phyloP scores from a whole-genome alignment of 2,329 filamentous ascomycete species.

The Cyphellophora europaea region DNA sequence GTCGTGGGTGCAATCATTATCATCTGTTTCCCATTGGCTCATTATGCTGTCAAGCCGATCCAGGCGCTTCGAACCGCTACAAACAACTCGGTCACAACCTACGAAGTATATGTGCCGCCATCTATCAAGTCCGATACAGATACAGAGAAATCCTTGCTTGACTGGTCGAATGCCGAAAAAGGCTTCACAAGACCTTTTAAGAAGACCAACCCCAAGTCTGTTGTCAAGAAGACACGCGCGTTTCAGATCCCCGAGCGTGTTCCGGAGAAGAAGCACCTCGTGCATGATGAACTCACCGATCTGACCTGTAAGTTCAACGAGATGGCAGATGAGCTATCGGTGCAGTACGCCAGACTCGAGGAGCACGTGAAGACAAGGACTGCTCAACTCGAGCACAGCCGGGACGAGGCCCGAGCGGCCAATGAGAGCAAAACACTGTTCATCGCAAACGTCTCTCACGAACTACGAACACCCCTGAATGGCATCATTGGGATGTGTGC shows the following conservation, averaged over 20 bases:
- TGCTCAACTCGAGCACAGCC: conserved; percentile 73
- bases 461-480: conserved; percentile 88
- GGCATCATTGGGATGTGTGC: conserved; percentile 92
- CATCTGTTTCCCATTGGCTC: conserved; percentile 53
- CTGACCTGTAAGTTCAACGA: conserved; percentile 81
- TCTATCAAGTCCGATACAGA: conserved; percentile 20
- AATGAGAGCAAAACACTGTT: conserved; percentile 96
- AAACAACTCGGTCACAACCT: conserved; percentile 43
- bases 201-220: conserved; percentile 1
- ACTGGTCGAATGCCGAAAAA: conserved; percentile 27
- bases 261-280: conserved; percentile 58
- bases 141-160: conserved; percentile 4
- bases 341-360: conserved; percentile 75
- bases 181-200: neutral
- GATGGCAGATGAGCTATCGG: conserved; percentile 80
- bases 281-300: conserved; percentile 78
- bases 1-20: conserved; percentile 66
- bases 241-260: conserved; percentile 84
- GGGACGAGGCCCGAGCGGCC: conserved; percentile 79
- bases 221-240: conserved; percentile 8
- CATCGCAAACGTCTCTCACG: conserved; percentile 80
- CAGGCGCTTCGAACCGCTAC: conserved; percentile 65
- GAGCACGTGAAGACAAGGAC: conserved; percentile 75
- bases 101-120: conserved; percentile 42
- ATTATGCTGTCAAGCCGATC: conserved; percentile 72